Percentiles rank a stretch among this genome's conserved stretches.
phyloP scores from a whole-genome alignment of 345 rosid species.

The Mercurialis annua region DNA sequence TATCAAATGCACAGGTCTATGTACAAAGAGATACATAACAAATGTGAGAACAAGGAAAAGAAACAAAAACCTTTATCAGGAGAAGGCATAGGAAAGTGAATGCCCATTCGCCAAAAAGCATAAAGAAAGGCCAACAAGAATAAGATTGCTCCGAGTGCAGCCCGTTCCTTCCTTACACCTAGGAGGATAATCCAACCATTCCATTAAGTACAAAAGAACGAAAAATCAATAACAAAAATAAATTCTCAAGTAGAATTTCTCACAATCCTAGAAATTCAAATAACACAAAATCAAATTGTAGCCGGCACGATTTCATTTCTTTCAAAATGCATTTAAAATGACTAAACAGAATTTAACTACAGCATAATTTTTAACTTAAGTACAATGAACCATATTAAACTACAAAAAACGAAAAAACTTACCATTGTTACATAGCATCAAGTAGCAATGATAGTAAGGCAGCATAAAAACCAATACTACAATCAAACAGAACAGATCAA shows the following conservation, averaged over 20 bases:
- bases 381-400: not conserved
- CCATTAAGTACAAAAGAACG: not conserved
- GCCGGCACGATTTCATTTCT: no score
- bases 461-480: constrained; percentile 84
- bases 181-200: constrained; percentile 6
- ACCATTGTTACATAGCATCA: constrained; percentile 94
- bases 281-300: not conserved
- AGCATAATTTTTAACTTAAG: not conserved
- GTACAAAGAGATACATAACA: not conserved
- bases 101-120: constrained; percentile 99
- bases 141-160: constrained; percentile 82
- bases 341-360: not conserved
- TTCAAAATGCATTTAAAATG: no score
- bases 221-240: not conserved
- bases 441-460: constrained; percentile 95
- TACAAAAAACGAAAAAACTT: constrained; percentile 12
- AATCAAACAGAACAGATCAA: constrained; percentile 89
- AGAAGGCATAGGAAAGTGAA: constrained; percentile 98
- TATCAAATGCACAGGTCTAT: not conserved
- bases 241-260: no score
- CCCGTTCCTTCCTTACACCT: constrained; percentile 92
- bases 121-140: constrained; percentile 87
- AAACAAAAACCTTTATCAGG: constrained; percentile 65
- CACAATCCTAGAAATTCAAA: constrained; percentile 1
- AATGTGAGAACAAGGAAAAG: constrained; percentile 8